Evolutionary conservation across 441 rosid species (phyloP).

Genomic region (Macaranga tanarius): DNA sequence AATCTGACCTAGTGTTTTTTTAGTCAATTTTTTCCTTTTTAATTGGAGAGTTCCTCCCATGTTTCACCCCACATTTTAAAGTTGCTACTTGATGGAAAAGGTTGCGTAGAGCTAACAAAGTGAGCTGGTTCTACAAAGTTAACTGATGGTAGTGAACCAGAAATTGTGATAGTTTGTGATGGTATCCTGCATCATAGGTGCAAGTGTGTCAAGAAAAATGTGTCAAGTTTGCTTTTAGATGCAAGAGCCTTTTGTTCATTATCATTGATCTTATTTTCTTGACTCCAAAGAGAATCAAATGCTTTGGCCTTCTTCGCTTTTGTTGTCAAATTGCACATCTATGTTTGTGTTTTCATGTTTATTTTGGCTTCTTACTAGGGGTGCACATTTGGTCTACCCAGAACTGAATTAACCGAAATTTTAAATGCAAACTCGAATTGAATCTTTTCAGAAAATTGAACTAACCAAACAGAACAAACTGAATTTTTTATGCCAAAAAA

Average conservation of each 20-base stretch:
- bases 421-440: no score
- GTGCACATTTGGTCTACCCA: no score
- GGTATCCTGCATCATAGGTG: background rate
- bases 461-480: no score
- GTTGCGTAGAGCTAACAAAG: background rate
- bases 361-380: background rate
- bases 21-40: background rate
- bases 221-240: background rate
- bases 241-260: background rate
- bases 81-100: background rate
- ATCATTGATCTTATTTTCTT: background rate
- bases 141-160: background rate
- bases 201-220: background rate
- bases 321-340: background rate
- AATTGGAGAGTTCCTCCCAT: background rate
- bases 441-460: no score
- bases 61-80: background rate
- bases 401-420: no score
- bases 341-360: background rate
- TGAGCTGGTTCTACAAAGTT: background rate
- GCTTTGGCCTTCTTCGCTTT: background rate
- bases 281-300: background rate
- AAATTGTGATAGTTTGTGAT: background rate
- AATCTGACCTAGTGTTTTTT: background rate
- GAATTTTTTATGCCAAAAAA: no score